These are phyloP conservation scores for Scleroderma citrinum DNA, from an alignment of 768 basidiomycete genomes.

Conservation along the genomic window DNA sequence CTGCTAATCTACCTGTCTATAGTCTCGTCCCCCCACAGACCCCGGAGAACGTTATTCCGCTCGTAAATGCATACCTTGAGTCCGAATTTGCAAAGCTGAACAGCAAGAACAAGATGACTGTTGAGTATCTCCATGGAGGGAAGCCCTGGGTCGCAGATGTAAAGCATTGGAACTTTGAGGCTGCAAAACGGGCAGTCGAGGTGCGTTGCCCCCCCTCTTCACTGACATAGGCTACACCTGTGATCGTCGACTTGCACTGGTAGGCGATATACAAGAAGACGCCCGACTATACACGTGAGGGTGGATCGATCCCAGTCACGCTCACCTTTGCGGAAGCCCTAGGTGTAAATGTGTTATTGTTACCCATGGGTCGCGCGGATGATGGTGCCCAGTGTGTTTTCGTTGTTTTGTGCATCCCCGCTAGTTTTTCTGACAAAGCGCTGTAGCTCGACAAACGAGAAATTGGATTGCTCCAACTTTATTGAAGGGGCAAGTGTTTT, in stretches of 20 bases:
- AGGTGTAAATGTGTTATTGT: constrained; percentile 71
- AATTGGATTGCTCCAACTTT: constrained; percentile 83
- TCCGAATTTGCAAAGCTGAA: constrained; percentile 74
- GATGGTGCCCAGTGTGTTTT: constrained; percentile 80
- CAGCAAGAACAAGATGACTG: constrained; percentile 66
- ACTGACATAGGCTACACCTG: not conserved
- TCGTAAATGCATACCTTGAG: constrained; percentile 63
- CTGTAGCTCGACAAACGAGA: constrained; percentile 82
- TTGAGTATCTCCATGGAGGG: constrained; percentile 65
- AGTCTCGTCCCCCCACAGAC: constrained; percentile 78
- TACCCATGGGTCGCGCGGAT: constrained; percentile 89
- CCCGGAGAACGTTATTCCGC: constrained; percentile 56
- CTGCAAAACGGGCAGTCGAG: constrained; percentile 75
- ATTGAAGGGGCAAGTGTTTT: constrained; percentile 57
- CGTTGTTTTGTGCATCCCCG: not conserved
- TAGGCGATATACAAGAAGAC: constrained; percentile 51
- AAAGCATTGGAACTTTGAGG: constrained; percentile 85
- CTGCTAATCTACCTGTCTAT: not conserved
- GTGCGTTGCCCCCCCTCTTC: constrained; percentile 24
- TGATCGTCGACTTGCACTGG: not conserved
- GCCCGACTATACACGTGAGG: constrained; percentile 78
- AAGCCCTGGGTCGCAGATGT: constrained; percentile 79
- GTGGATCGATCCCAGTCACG: constrained; percentile 84
- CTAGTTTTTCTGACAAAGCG: not conserved
- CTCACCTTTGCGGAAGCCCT: constrained; percentile 81